Evolutionary conservation across 139 green algal species (phyloP).

Genomic region (Penium margaritaceum): DNA sequence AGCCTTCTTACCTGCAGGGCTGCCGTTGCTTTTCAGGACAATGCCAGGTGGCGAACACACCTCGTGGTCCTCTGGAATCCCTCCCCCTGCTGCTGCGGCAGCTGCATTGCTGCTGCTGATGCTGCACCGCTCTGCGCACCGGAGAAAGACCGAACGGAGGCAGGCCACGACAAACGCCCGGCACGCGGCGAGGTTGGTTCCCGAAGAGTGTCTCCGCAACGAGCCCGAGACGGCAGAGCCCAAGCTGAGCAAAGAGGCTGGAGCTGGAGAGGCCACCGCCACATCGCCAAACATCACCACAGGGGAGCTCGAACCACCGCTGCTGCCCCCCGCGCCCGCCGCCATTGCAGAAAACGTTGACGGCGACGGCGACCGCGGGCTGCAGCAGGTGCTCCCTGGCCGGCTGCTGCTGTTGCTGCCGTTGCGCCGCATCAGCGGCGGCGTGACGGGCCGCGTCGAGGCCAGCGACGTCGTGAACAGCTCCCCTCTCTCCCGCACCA

Average conservation of each 20-base stretch:
- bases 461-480: background rate
- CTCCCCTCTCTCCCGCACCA: background rate
- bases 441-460: too few species aligned
- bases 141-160: background rate
- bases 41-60: too few species aligned
- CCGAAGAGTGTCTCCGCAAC: background rate
- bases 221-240: too few species aligned
- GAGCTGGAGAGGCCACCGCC: too few species aligned
- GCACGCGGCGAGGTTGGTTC: background rate
- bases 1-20: background rate
- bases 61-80: background rate
- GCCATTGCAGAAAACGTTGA: too few species aligned
- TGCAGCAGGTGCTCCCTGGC: too few species aligned
- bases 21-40: too few species aligned
- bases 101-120: background rate
- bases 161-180: background rate
- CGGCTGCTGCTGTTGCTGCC: too few species aligned
- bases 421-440: too few species aligned
- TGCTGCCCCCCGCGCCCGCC: background rate
- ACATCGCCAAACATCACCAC: too few species aligned
- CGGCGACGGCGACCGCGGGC: background rate
- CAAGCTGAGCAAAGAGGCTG: too few species aligned
- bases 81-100: background rate
- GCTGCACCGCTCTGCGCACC: background rate
- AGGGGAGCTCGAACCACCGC: background rate